Evolutionary conservation across 75 land plant species (phyloP).

Genomic region (Ceratopteris richardii): DNA sequence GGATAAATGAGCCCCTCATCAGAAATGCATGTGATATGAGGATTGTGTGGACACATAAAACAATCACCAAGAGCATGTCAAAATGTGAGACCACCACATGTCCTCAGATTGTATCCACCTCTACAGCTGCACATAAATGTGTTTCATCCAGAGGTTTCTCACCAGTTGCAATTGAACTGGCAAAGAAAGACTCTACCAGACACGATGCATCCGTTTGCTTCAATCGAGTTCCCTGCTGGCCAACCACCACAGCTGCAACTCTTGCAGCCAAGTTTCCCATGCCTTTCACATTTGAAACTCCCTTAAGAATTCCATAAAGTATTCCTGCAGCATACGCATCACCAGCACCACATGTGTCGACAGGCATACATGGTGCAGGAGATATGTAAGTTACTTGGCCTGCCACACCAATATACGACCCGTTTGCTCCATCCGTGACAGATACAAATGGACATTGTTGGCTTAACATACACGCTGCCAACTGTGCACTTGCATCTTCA

Average conservation of each 20-base stretch:
- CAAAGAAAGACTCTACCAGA: too few species aligned
- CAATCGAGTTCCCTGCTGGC: slow-evolving; percentile 88
- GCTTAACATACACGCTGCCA: slow-evolving; percentile 64
- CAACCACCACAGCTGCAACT: slow-evolving; percentile 84
- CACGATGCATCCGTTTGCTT: slow-evolving; percentile 49
- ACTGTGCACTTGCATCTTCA: slow-evolving; percentile 39
- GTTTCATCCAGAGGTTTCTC: too few species aligned
- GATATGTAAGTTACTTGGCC: slow-evolving; percentile 79
- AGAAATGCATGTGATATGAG: too few species aligned
- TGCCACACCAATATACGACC: slow-evolving; percentile 80
- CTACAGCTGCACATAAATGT: too few species aligned
- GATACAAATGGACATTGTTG: slow-evolving; percentile 72
- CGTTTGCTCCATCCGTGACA: slow-evolving; percentile 82
- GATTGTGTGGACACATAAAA: too few species aligned
- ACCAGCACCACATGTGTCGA: slow-evolving; percentile 97
- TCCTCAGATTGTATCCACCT: too few species aligned
- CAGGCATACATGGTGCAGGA: slow-evolving; percentile 69
- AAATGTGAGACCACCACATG: too few species aligned
- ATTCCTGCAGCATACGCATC: slow-evolving; percentile 97
- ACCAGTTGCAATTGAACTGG: too few species aligned
- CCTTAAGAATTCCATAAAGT: slow-evolving; percentile 64
- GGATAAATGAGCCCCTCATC: too few species aligned
- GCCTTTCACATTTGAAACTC: slow-evolving; percentile 65
- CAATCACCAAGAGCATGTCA: too few species aligned
- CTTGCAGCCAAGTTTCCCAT: slow-evolving; percentile 75